Percentiles rank a stretch among this genome's conserved stretches.
Conservation (phyloP, 2,329 filamentous ascomycete genomes). For the Ophiobolus disseminans region DNA sequence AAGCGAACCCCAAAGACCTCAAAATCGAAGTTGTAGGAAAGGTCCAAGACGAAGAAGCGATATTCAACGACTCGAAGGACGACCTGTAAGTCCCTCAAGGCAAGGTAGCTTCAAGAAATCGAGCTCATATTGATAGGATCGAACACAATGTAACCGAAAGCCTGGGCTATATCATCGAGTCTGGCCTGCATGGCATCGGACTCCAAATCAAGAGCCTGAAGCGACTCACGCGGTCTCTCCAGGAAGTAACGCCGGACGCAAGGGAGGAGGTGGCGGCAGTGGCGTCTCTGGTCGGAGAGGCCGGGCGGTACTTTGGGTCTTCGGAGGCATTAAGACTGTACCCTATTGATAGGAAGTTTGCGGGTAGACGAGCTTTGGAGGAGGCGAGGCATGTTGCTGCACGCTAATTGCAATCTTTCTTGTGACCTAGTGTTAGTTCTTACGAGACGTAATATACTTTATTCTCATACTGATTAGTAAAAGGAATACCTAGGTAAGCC, state of each 20-base stretch:
- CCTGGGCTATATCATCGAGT: constrained; percentile 27
- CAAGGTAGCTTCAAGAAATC: not conserved
- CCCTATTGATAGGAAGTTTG: constrained; percentile 21
- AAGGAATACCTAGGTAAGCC: too few species aligned
- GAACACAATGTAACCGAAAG: constrained; percentile 24
- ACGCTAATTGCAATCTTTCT: too few species aligned
- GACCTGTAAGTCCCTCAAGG: constrained; percentile 7
- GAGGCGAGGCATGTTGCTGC: constrained; percentile 19
- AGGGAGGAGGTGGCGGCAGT: constrained; percentile 26
- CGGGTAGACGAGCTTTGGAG: constrained; percentile 26
- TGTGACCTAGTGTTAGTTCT: too few species aligned
- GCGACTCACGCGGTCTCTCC: constrained; percentile 29
- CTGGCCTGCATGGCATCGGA: constrained; percentile 29
- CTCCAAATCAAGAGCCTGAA: constrained; percentile 33
- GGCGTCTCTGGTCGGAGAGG: constrained; percentile 22
- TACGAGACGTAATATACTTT: too few species aligned
- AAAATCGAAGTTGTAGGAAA: constrained; percentile 19
- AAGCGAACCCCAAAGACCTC: constrained; percentile 31
- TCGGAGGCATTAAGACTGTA: constrained; percentile 20
- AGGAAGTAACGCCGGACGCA: constrained; percentile 32
- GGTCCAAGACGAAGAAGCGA: constrained; percentile 13
- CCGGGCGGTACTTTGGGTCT: constrained; percentile 29
- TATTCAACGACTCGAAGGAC: constrained; percentile 15
- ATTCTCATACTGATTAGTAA: too few species aligned
- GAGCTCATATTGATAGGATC: constrained; percentile 13